Conservation (phyloP, 2,329 filamentous ascomycete species). For the Ciborinia camelliae region DNA sequence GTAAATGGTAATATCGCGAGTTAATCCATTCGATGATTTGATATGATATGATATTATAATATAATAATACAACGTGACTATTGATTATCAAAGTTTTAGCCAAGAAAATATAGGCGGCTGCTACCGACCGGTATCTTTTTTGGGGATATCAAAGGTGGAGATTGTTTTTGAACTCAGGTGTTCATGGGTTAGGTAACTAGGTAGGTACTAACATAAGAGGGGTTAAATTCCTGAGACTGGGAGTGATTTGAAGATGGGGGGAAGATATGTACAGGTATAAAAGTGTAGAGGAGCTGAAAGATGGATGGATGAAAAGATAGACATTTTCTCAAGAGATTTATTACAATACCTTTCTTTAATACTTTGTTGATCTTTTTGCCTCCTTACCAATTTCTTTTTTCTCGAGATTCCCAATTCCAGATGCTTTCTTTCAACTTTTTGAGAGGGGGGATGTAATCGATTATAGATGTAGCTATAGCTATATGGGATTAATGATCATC, state of each 20-base stretch:
- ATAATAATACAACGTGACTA: neutral
- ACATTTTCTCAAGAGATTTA: too few relatives aligned
- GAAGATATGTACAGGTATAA: neutral
- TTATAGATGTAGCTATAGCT: neutral
- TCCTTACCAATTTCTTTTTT: neutral
- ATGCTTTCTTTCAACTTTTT: neutral
- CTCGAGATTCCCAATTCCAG: neutral
- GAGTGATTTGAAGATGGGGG: conserved; percentile 12
- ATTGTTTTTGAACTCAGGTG: neutral
- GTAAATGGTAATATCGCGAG: neutral
- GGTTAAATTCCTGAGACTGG: too few relatives aligned
- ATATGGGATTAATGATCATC: neutral
- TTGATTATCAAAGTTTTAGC: neutral
- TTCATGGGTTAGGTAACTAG: neutral
- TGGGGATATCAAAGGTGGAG: conserved; percentile 10
- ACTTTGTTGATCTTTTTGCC: neutral
- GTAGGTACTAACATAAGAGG: conserved; percentile 13
- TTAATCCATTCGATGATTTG: neutral
- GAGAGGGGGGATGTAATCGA: neutral
- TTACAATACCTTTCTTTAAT: neutral
- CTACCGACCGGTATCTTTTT: too few relatives aligned
- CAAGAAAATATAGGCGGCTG: neutral
- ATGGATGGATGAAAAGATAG: neutral
- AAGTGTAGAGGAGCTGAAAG: too few relatives aligned
- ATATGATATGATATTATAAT: neutral